A percentile compares a stretch with the other conserved stretches of the same genome.
Evolutionary conservation across 257 asterid genomes (phyloP).

Genomic region (Forsythia viridissima): DNA sequence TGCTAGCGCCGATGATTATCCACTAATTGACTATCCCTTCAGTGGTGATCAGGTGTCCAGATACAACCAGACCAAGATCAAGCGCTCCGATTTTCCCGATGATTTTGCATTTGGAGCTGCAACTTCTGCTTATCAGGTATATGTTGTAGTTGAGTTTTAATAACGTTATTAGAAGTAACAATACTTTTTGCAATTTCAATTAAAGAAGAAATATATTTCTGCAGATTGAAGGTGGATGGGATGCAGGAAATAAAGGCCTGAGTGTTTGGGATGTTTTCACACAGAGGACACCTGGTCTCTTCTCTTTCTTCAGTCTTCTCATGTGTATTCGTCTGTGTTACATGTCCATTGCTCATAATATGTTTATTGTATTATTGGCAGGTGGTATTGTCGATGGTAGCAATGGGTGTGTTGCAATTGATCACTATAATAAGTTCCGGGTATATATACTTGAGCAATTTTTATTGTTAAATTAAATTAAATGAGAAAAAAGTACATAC

Average conservation of each 20-base stretch:
- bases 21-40: background rate
- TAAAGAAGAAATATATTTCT: background rate
- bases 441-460: constrained; percentile 16
- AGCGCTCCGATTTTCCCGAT: constrained; percentile 11
- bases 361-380: constrained; percentile 1
- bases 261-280: constrained; percentile 50
- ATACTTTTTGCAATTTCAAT: background rate
- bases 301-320: background rate
- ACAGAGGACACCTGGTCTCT: constrained; percentile 8
- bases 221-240: constrained; percentile 35
- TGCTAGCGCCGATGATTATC: background rate
- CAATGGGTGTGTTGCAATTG: constrained; percentile 44
- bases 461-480: background rate
- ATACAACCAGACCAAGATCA: background rate
- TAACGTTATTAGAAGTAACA: no score
- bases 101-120: constrained; percentile 19
- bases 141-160: background rate
- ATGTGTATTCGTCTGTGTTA: background rate
- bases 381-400: constrained; percentile 28
- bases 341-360: background rate
- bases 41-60: background rate
- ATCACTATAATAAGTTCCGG: constrained; percentile 36
- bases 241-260: constrained; percentile 34
- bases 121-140: constrained; percentile 29
- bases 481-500: background rate